Base-by-base conservation (phyloP, 2,329 filamentous ascomycete genomes). In the Bimuria novae-zelandiae region DNA sequence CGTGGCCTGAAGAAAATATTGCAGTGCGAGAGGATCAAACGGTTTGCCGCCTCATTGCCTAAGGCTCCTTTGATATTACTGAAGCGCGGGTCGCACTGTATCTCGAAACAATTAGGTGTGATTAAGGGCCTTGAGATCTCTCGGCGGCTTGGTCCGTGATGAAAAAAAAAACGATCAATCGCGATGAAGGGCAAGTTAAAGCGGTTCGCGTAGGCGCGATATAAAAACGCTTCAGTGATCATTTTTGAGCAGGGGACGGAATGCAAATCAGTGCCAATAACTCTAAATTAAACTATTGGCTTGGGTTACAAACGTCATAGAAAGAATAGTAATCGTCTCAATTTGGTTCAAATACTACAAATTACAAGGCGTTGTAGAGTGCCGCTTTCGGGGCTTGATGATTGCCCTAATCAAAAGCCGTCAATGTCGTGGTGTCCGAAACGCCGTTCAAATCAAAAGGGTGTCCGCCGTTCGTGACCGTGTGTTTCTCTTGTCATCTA, bases 121-220 rank as follows among this genome's bases (percentile, higher is more conserved):
- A 48, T 48, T 48, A 48, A 48, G 33, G 44, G 35, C 44, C 5
- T 21, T 48, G n/a, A 22, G 23, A 8, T 43, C 16, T n/a, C n/a
- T n/a, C n/a, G n/a, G n/a, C n/a, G n/a, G n/a, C n/a, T n/a, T n/a
- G n/a, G n/a, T 35, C 30, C 4, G 7, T n/a, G 17, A 14, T 19
- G 30, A 21, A 4, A 33, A 3, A 23, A 14, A 22, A 3, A 16
- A 8, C 16, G 33, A 7, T 12, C n/a, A n/a, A 17, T 12, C 12
- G 35, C n/a, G n/a, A 27, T 2, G 23, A 19, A 40, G 8, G 33
- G 33, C 23, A 48, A 17, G 44, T 48, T 30, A n/a, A 29, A 40
- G 44, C 44, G 44, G 27, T 27, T 48, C 22, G 32, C 19, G 46
- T 40, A 22, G 12, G 33, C 17, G 46, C 46, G 46, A 41, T 30